Evolutionary conservation across 345 rosid species (phyloP), one percentile per base, ranked within the genome.

Genomic region (Linum trigynum): DNA sequence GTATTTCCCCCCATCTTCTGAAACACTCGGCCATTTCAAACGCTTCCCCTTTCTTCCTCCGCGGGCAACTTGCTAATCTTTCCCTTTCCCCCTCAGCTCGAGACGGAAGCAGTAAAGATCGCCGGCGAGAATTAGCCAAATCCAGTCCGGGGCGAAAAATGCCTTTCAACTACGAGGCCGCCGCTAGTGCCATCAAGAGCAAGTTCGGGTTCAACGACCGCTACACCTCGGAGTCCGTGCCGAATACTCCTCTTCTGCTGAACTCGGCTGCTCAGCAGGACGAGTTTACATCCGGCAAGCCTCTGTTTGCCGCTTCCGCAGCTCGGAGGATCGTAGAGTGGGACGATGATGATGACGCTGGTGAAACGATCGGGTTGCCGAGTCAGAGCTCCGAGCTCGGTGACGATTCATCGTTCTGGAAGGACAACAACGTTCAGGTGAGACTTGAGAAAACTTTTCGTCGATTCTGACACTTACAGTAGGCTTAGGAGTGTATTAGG

Each of bases 341-440:
- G 71, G 88, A 92, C 16, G 32, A 23, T 23, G 83, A 78, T 0
- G 77, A 75, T 32, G 79, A 71, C 17, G 75, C 68, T 43, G 78
- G 55, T 1, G 77, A 16, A 39, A 65, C 0, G 58, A 14, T 61
- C 42, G 80, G 70, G 38, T 65, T 80, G 48, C 70, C 70, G 35
- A 16, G 60, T 43, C 91, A 72, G 60, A 80, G 86, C 71, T 91
- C 86, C 57, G 97, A 91, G 71, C 74, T 91, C 69, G 62, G 60
- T n/a, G 96, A 95, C 61, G 97, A 89, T 77, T 95, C 97, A 1
- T 83, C 96, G 7, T 87, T 95, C 74, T 89, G 97, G 97, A 85
- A 86, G 77, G 99, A 95, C 43, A 96, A 81, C 70, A 95, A 95
- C 65, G 97, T 95, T 23, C 99, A 95, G 92, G 99, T 83, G 15